Percentiles rank a stretch among this genome's conserved stretches.
phyloP scores from a whole-genome alignment of 352 stramenopile species.

The Globisporangium radiosum region DNA sequence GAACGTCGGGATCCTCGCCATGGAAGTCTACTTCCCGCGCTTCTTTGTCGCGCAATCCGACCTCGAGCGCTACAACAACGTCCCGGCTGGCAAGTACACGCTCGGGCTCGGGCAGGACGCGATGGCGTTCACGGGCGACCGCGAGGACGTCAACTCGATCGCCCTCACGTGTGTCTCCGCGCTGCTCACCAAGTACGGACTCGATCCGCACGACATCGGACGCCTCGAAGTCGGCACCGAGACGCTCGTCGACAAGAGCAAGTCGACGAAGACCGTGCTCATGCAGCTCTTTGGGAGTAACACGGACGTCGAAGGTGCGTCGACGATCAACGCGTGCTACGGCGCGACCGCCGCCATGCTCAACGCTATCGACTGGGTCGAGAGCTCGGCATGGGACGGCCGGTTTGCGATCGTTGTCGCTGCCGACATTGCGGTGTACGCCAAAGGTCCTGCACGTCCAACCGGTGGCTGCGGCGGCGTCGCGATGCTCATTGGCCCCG shows the following conservation, averaged over 20 bases:
- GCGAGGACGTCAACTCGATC: slow-evolving; percentile 69
- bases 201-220: slow-evolving; percentile 74
- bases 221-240: slow-evolving; percentile 97
- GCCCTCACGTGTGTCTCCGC: slow-evolving; percentile 49
- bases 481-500: slow-evolving; percentile 93
- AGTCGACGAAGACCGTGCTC: slow-evolving; percentile 79
- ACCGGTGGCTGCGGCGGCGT: slow-evolving; percentile 92
- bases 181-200: slow-evolving; percentile 47
- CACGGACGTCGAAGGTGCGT: slow-evolving; percentile 80
- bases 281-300: slow-evolving; percentile 71
- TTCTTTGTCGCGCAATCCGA: slow-evolving; percentile 92
- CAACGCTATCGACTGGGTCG: slow-evolving; percentile 95
- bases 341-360: slow-evolving; percentile 95
- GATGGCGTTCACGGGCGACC: slow-evolving; percentile 65
- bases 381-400: slow-evolving; percentile 91
- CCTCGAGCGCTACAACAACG: slow-evolving; percentile 91
- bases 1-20: slow-evolving; percentile 95
- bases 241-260: slow-evolving; percentile 89
- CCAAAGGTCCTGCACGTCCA: slow-evolving; percentile 81
- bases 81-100: slow-evolving; percentile 64
- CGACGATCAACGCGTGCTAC: slow-evolving; percentile 97
- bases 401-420: slow-evolving; percentile 95
- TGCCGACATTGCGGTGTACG: slow-evolving; percentile 97
- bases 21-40: slow-evolving; percentile 95
- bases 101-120: slow-evolving; percentile 50